Evolutionary conservation across 192 early-diverging fungal genomes (phyloP).

Genomic region (Gaertneriomyces sp.): DNA sequence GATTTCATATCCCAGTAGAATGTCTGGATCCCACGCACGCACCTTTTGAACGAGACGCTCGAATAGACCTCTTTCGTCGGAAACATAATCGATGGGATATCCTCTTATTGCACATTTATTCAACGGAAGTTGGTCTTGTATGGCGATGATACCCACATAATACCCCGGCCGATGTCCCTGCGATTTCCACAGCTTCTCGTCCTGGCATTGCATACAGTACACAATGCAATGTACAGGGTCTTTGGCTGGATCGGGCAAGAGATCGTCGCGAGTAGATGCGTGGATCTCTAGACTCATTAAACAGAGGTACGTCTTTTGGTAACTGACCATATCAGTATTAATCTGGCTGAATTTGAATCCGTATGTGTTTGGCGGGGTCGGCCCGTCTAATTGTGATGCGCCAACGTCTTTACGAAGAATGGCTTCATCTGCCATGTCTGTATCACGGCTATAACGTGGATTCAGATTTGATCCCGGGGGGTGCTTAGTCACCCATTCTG

Average conservation of each 20-base stretch:
- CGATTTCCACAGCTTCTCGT: constrained; percentile 27
- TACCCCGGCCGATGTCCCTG: constrained; percentile 54
- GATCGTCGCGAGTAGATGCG: constrained; percentile 32
- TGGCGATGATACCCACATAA: constrained; percentile 53
- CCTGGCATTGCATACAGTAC: constrained; percentile 64
- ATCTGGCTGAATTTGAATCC: constrained; percentile 63
- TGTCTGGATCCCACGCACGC: constrained; percentile 72
- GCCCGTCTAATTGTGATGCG: constrained; percentile 39
- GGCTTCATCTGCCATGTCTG: no score
- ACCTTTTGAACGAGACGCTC: constrained; percentile 51
- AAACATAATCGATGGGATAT: constrained; percentile 36
- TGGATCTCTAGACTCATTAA: constrained; percentile 66
- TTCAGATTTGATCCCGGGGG: no score
- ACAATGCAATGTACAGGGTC: constrained; percentile 63
- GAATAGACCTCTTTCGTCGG: constrained; percentile 62
- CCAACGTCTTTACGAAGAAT: no score
- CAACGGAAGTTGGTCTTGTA: constrained; percentile 27
- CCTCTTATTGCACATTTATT: constrained; percentile 30
- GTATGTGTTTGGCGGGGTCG: constrained; percentile 60
- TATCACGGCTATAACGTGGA: no score
- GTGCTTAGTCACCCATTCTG: not conserved
- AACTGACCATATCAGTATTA: constrained; percentile 39
- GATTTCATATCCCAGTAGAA: constrained; percentile 84
- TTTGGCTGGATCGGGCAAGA: constrained; percentile 64
- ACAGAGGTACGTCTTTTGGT: constrained; percentile 42